Conservation (phyloP, 345 rosid species). For the Eucalyptus viminalis region DNA sequence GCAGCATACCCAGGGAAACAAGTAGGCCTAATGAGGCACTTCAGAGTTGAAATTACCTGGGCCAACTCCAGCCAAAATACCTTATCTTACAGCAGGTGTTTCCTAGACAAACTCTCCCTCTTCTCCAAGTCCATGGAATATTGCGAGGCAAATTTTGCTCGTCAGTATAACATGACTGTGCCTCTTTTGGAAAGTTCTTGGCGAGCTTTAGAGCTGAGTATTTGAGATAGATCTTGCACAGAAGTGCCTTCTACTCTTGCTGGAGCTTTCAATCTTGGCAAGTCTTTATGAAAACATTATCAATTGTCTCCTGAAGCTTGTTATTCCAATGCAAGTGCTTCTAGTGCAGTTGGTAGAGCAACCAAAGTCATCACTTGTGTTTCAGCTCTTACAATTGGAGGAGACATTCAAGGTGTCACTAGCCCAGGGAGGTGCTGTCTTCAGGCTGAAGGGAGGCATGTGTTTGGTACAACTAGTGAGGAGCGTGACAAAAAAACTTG, state of each 20-base stretch:
- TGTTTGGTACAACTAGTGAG: slow-evolving; percentile 51
- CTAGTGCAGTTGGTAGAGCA: slow-evolving; percentile 24
- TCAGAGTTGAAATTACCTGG: slow-evolving; percentile 3
- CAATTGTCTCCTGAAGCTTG: too few relatives aligned
- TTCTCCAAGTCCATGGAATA: slow-evolving; percentile 21
- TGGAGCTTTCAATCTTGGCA: too few relatives aligned
- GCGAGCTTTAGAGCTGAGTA: slow-evolving; percentile 86
- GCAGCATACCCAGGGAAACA: background rate
- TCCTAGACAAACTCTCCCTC: slow-evolving; percentile 37
- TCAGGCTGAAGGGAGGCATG: slow-evolving; percentile 73
- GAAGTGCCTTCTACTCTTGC: too few relatives aligned
- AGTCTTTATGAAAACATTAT: too few relatives aligned
- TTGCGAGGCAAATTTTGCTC: slow-evolving; percentile 57
- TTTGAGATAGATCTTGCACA: slow-evolving; percentile 93
- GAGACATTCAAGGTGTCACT: slow-evolving; percentile 77
- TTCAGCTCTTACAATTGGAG: slow-evolving; percentile 78
- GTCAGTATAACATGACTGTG: slow-evolving; percentile 61
- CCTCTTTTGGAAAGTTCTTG: slow-evolving; percentile 89
- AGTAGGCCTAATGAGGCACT: background rate
- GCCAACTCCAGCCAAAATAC: slow-evolving; percentile 47
- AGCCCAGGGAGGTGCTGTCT: slow-evolving; percentile 73
- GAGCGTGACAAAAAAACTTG: slow-evolving; percentile 46
- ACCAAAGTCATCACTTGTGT: slow-evolving; percentile 61
- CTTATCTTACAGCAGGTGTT: slow-evolving; percentile 38
- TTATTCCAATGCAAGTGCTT: too few relatives aligned